phyloP scores from a whole-genome alignment of 2,329 filamentous ascomycete species.

The Penicillium sumatraense region DNA sequence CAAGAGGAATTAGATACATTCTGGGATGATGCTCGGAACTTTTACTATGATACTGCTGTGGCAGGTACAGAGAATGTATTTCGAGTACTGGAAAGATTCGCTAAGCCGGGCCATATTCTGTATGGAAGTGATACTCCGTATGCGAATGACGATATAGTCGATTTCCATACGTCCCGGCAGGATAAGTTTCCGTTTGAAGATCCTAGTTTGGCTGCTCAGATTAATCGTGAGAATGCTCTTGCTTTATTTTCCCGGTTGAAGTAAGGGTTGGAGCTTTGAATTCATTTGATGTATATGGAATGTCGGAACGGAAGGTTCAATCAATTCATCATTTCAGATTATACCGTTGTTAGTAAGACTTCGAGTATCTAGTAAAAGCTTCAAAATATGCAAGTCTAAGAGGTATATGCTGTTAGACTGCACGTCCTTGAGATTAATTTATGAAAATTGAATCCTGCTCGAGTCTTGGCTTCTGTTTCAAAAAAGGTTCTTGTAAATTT shows the following conservation, averaged over 20 bases:
- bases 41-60: background rate
- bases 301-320: too few relatives aligned
- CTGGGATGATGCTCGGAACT: background rate
- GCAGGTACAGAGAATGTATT: background rate
- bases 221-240: background rate
- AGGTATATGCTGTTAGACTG: too few relatives aligned
- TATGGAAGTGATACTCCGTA: background rate
- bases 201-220: background rate
- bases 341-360: too few relatives aligned
- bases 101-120: background rate
- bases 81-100: background rate
- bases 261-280: too few relatives aligned
- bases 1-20: background rate
- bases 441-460: too few relatives aligned
- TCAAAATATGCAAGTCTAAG: too few relatives aligned
- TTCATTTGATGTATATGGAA: too few relatives aligned
- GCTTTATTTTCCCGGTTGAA: background rate
- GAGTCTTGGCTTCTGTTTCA: too few relatives aligned
- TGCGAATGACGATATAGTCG: background rate
- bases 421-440: too few relatives aligned
- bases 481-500: too few relatives aligned
- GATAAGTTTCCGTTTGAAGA: background rate
- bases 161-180: background rate
- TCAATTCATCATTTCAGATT: too few relatives aligned
- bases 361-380: too few relatives aligned